A percentile compares a stretch with the other conserved stretches of the same genome.
Evolutionary conservation across 257 asterid genomes (phyloP).

Genomic region (Solanum habrochaites): DNA sequence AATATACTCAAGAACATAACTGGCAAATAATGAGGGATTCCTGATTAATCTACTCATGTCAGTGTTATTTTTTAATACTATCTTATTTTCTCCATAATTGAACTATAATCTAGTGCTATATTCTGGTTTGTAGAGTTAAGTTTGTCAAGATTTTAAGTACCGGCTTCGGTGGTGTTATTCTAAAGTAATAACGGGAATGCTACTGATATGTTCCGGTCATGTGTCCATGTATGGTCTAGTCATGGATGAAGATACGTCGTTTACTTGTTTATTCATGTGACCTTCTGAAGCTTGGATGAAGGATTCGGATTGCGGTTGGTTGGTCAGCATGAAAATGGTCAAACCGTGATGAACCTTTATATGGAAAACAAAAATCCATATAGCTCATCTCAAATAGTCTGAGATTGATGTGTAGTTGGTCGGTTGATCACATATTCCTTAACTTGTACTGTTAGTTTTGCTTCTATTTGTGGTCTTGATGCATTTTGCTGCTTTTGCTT

Average conservation of each 20-base stretch:
- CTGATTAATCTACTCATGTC: neutral
- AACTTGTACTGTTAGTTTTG: neutral
- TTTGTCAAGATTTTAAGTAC: neutral
- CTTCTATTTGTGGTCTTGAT: neutral
- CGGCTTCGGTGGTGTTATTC: neutral
- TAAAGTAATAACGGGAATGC: neutral
- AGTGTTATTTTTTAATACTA: neutral
- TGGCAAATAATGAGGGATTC: neutral
- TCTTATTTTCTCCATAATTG: neutral
- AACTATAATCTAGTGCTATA: neutral
- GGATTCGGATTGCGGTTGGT: neutral
- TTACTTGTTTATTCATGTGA: neutral
- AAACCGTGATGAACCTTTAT: neutral
- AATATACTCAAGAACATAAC: neutral
- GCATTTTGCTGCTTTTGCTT: neutral
- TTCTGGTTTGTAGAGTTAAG: neutral
- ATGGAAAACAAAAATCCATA: neutral
- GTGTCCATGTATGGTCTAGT: neutral
- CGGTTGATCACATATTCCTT: neutral
- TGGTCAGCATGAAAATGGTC: neutral
- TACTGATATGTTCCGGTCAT: neutral
- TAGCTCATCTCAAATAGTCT: neutral
- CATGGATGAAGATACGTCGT: fast-evolving
- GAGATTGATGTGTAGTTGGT: neutral
- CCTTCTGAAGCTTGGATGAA: neutral